These are phyloP conservation scores for Xylariaceae sp. DNA, from an alignment of 2,329 filamentous ascomycete species.

Conservation along the genomic window DNA sequence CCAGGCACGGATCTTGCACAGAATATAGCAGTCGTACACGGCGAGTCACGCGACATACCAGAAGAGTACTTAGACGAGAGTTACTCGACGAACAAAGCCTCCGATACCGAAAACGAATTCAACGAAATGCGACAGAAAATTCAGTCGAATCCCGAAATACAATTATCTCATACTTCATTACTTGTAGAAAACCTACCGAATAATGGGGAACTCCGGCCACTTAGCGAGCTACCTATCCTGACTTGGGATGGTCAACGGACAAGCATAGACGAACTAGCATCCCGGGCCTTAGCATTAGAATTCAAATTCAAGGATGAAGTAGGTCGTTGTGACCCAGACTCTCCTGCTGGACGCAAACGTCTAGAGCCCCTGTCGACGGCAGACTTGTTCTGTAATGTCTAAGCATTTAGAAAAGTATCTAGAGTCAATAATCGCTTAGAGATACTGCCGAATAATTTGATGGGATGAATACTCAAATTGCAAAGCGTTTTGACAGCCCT, in stretches of 20 bases:
- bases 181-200: slow-evolving; percentile 44
- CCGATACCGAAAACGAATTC: slow-evolving; percentile 24
- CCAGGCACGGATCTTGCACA: slow-evolving; percentile 56
- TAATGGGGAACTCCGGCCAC: slow-evolving; percentile 39
- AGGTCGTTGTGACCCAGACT: slow-evolving; percentile 56
- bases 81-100: slow-evolving; percentile 17
- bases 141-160: slow-evolving; percentile 25
- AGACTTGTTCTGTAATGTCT: slow-evolving; percentile 63
- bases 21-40: slow-evolving; percentile 69
- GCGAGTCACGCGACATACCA: slow-evolving; percentile 67
- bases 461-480: no score
- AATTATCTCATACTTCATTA: slow-evolving; percentile 45
- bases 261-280: slow-evolving; percentile 35
- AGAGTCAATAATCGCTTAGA: no score
- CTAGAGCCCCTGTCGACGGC: slow-evolving; percentile 37
- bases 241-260: slow-evolving; percentile 54
- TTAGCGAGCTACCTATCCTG: slow-evolving; percentile 54
- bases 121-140: slow-evolving; percentile 24
- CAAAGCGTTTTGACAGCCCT: no score
- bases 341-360: slow-evolving; percentile 26
- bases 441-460: no score
- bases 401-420: no score
- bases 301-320: slow-evolving; percentile 57
- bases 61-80: slow-evolving; percentile 55
- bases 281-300: slow-evolving; percentile 49